Evolutionary conservation across 495 filamentous ascomycete genomes (phyloP).

Genomic region (Tuber brumale): DNA sequence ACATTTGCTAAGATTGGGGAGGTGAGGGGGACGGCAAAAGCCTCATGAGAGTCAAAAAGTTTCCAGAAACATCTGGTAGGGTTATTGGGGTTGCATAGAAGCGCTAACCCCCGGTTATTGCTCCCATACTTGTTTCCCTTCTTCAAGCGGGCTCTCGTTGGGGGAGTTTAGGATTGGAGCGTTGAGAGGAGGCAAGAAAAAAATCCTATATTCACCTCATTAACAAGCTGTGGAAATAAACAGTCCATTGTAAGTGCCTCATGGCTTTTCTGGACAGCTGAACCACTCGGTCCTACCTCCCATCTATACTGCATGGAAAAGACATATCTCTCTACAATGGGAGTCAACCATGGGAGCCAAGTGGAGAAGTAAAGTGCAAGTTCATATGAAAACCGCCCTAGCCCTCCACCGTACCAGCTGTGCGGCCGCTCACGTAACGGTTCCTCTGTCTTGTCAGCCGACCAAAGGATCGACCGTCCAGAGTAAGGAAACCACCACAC

Average conservation of each 20-base stretch:
- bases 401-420: constrained; percentile 69
- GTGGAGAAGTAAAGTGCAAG: constrained; percentile 71
- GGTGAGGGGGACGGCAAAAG: constrained; percentile 5
- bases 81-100: background rate
- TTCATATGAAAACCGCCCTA: constrained; percentile 87
- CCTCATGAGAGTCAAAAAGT: background rate
- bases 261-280: constrained; percentile 71
- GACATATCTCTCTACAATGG: constrained; percentile 85
- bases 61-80: background rate
- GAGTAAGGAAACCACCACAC: constrained; percentile 98
- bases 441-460: constrained; percentile 64
- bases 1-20: background rate
- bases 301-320: constrained; percentile 96
- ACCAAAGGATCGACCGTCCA: constrained; percentile 78
- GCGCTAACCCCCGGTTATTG: background rate
- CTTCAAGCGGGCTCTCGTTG: background rate
- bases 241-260: constrained; percentile 89
- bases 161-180: background rate
- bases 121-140: background rate
- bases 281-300: constrained; percentile 56
- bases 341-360: constrained; percentile 71
- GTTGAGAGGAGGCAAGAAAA: constrained; percentile 6
- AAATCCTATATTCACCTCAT: constrained; percentile 52
- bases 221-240: constrained; percentile 91
- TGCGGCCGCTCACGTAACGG: constrained; percentile 49